phyloP scores from a whole-genome alignment of 106 monocot species.

The Allium sativum region DNA sequence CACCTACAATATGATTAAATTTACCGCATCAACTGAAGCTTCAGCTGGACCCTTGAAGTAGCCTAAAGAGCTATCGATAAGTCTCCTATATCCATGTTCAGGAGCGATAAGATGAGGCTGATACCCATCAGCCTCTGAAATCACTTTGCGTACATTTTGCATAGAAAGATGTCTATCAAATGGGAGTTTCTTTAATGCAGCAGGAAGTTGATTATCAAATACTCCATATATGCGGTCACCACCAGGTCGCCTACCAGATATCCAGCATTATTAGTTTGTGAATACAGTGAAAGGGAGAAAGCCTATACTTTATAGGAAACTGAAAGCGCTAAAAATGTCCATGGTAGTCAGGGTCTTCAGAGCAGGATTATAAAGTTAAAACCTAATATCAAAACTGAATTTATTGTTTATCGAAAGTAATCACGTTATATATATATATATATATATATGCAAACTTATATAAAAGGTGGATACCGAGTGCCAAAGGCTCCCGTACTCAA shows the following conservation, averaged over 20 bases:
- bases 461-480: too few relatives aligned
- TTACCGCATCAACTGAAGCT: constrained; percentile 92
- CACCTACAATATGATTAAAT: neutral
- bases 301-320: too few relatives aligned
- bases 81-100: constrained; percentile 90
- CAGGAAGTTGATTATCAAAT: constrained; percentile 83
- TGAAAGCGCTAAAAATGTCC: too few relatives aligned
- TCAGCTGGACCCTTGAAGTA: constrained; percentile 94
- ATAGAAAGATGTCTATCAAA: constrained; percentile 91
- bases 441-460: too few relatives aligned
- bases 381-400: too few relatives aligned
- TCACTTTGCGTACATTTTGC: constrained; percentile 74
- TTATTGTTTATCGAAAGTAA: too few relatives aligned
- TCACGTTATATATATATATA: too few relatives aligned
- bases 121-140: constrained; percentile 93
- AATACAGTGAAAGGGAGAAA: too few relatives aligned
- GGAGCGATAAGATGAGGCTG: constrained; percentile 91
- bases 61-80: constrained; percentile 75
- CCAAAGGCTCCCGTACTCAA: too few relatives aligned
- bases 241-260: constrained; percentile 63
- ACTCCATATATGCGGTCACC: constrained; percentile 94
- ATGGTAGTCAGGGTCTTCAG: too few relatives aligned
- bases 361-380: too few relatives aligned
- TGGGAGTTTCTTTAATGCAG: constrained; percentile 84
- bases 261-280: constrained; percentile 6